Conservation (phyloP, 2,329 filamentous ascomycete species). For the Penicillium sp. region DNA sequence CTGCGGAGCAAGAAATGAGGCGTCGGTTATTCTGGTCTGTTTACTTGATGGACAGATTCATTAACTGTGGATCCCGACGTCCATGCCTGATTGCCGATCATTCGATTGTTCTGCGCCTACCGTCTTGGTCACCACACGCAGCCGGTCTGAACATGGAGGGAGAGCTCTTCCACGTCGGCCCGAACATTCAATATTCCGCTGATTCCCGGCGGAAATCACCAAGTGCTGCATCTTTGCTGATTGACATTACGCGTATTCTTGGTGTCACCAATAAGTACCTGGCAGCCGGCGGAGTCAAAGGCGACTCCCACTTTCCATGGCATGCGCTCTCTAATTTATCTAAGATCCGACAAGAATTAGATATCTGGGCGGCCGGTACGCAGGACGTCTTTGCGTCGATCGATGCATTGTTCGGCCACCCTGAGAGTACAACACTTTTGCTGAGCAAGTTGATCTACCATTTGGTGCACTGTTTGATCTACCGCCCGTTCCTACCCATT, state of each 20-base stretch:
- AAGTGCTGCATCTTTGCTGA: slow-evolving; percentile 74
- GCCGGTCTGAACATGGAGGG: slow-evolving; percentile 66
- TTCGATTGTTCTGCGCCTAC: slow-evolving; percentile 70
- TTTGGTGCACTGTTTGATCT: slow-evolving; percentile 80
- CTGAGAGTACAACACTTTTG: slow-evolving; percentile 74
- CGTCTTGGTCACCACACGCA: slow-evolving; percentile 67
- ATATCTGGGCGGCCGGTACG: slow-evolving; percentile 79
- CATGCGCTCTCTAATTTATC: slow-evolving; percentile 81
- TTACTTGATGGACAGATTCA: slow-evolving; percentile 82
- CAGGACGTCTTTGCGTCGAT: slow-evolving; percentile 75
- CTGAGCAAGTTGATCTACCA: slow-evolving; percentile 86
- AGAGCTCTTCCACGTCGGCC: slow-evolving; percentile 75
- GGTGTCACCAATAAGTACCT: slow-evolving; percentile 82
- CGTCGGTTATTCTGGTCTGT: slow-evolving; percentile 86
- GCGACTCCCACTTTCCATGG: slow-evolving; percentile 89
- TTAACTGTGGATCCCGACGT: slow-evolving; percentile 75
- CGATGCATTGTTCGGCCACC: slow-evolving; percentile 70
- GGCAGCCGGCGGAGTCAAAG: slow-evolving; percentile 80
- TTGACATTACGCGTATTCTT: slow-evolving; percentile 78
- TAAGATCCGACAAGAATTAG: slow-evolving; percentile 79
- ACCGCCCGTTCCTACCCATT: slow-evolving; percentile 81
- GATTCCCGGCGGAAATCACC: slow-evolving; percentile 68
- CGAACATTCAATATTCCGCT: slow-evolving; percentile 72
- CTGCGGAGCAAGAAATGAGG: slow-evolving; percentile 70
- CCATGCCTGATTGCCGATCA: slow-evolving; percentile 78